Percentiles rank a stretch among this genome's conserved stretches.
Evolutionary conservation across 2,329 filamentous ascomycete species (phyloP).

Genomic region (Trichophyton verrucosum): DNA sequence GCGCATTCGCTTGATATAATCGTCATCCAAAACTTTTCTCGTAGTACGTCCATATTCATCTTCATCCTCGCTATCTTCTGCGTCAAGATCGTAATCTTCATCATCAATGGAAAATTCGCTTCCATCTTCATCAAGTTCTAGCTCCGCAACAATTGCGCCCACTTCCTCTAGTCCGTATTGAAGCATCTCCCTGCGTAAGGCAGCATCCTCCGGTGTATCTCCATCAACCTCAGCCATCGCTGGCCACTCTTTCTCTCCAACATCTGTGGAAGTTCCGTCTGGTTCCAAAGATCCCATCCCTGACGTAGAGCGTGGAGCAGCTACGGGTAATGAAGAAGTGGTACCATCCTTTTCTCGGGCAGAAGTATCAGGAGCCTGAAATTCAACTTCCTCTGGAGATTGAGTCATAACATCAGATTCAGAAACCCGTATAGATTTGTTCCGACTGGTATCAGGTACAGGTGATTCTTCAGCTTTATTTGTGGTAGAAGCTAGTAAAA

Average conservation of each 20-base stretch:
- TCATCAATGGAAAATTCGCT: slow-evolving; percentile 42
- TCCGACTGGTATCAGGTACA: neutral
- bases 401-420: neutral
- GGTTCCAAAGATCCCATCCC: neutral
- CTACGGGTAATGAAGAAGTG: neutral
- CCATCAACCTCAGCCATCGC: slow-evolving; percentile 62
- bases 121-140: slow-evolving; percentile 61
- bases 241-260: slow-evolving; percentile 15
- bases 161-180: slow-evolving; percentile 80
- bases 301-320: slow-evolving; percentile 5
- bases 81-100: slow-evolving; percentile 42
- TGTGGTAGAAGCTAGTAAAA: neutral
- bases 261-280: neutral
- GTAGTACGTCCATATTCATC: slow-evolving; percentile 66
- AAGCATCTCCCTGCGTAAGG: slow-evolving; percentile 75
- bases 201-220: slow-evolving; percentile 59
- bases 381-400: neutral
- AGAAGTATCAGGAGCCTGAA: neutral
- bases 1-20: slow-evolving; percentile 71
- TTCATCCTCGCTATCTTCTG: slow-evolving; percentile 51
- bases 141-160: slow-evolving; percentile 80
- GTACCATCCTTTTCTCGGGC: neutral
- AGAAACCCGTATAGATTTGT: too few relatives aligned
- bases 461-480: neutral
- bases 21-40: slow-evolving; percentile 53